phyloP scores from a whole-genome alignment of 805 yeast genomes.

The Torulaspora maleeae region DNA sequence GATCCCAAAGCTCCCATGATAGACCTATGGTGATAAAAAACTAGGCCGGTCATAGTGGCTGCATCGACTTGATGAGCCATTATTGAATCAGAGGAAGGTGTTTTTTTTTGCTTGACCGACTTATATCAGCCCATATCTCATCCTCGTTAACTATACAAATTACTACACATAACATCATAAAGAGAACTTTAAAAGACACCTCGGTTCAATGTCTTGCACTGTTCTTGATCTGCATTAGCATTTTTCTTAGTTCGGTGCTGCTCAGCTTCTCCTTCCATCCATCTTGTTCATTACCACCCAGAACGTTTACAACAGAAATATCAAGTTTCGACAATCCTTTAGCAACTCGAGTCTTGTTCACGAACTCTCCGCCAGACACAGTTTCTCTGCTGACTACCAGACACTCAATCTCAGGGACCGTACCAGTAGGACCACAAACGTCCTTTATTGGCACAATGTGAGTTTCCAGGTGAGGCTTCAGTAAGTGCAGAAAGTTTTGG shows the following conservation, averaged over 20 bases:
- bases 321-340: slow-evolving; percentile 50
- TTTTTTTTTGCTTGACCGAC: neutral
- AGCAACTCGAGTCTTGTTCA: slow-evolving; percentile 60
- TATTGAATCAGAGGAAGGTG: neutral
- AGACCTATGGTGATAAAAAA: slow-evolving; percentile 57
- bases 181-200: neutral
- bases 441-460: slow-evolving; percentile 68
- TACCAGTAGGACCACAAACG: slow-evolving; percentile 91
- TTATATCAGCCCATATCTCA: neutral
- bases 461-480: slow-evolving; percentile 45
- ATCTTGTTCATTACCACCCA: slow-evolving; percentile 56
- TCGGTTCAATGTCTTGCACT: neutral
- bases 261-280: slow-evolving; percentile 73
- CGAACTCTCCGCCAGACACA: slow-evolving; percentile 61
- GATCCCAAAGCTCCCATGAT: slow-evolving; percentile 50
- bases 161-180: neutral
- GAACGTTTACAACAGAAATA: slow-evolving; percentile 53
- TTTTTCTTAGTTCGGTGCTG: slow-evolving; percentile 69
- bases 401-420: slow-evolving; percentile 65
- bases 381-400: slow-evolving; percentile 82
- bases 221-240: slow-evolving; percentile 12
- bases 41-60: slow-evolving; percentile 7
- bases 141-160: slow-evolving; percentile 1
- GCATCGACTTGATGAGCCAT: neutral
- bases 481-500: slow-evolving; percentile 43